Conservation (phyloP, 352 stramenopile genomes). For the Thalassiosira hispida region DNA sequence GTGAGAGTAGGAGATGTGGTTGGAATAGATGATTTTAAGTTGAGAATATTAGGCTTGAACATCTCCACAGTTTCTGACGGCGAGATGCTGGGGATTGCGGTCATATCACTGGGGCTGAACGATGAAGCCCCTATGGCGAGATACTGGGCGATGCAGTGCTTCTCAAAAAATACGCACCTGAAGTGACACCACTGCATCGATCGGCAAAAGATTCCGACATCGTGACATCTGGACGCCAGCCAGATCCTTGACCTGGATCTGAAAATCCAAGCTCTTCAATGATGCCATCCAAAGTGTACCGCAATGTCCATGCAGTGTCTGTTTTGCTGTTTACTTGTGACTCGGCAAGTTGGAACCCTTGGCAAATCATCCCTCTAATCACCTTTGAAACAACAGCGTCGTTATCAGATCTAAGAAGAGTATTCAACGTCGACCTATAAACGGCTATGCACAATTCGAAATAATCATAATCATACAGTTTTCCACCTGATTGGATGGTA, state of each 20-base stretch:
- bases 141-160: not conserved
- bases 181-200: constrained; percentile 11
- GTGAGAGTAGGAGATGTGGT: no score
- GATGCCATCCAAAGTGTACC: constrained; percentile 7
- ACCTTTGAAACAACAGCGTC: not conserved
- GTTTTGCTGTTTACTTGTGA: not conserved
- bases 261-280: constrained; percentile 14
- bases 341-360: constrained; percentile 10
- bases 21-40: no score
- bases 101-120: no score
- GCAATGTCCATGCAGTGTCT: constrained; percentile 10
- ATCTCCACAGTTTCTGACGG: no score
- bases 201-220: not conserved
- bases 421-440: constrained; percentile 12
- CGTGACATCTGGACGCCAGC: constrained; percentile 6
- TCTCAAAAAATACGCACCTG: constrained; percentile 4
- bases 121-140: no score
- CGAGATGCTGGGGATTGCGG: no score
- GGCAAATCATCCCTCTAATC: constrained; percentile 3
- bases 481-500: constrained; percentile 5
- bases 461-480: constrained; percentile 11
- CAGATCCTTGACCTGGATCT: not conserved
- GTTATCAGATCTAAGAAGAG: not conserved
- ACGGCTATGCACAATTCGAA: constrained; percentile 9
- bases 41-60: no score